phyloP scores from a whole-genome alignment of 169 alveolate species.

The Cryptosporidium ubiquitum region DNA sequence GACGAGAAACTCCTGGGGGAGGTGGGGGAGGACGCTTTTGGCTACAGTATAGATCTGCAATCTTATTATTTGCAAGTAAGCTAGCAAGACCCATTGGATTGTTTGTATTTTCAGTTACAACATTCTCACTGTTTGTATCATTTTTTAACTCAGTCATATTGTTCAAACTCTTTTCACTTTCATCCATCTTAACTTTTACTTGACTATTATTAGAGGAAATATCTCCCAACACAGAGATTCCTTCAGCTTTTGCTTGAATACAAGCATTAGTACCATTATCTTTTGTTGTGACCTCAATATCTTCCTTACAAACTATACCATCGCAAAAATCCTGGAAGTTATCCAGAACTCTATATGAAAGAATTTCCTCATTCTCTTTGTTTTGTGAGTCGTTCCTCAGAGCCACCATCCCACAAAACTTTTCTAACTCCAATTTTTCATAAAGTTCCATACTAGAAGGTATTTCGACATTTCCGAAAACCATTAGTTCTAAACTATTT shows the following conservation, averaged over 20 bases:
- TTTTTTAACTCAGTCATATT: neutral
- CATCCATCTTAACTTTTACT: neutral
- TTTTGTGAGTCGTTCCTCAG: neutral
- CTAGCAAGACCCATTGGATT: slow-evolving; percentile 57
- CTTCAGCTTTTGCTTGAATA: neutral
- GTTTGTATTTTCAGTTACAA: slow-evolving; percentile 6
- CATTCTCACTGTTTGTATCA: neutral
- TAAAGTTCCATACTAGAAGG: slow-evolving; percentile 49
- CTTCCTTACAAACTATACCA: neutral
- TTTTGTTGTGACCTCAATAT: neutral
- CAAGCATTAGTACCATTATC: neutral
- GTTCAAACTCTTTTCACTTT: neutral
- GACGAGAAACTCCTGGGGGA: slow-evolving; percentile 68
- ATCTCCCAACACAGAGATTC: neutral
- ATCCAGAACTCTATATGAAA: neutral
- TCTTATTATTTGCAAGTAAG: slow-evolving; percentile 30
- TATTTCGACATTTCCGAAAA: neutral
- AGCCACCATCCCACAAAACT: neutral
- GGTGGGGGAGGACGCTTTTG: slow-evolving; percentile 76
- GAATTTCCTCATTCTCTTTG: neutral
- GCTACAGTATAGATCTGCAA: slow-evolving; percentile 54
- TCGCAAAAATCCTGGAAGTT: neutral
- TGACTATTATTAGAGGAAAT: neutral
- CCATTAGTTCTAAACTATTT: neutral
- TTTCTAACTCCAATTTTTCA: slow-evolving; percentile 21